Base-by-base conservation (phyloP, 805 yeast genomes). In the Kodamaea neixiangensis region DNA sequence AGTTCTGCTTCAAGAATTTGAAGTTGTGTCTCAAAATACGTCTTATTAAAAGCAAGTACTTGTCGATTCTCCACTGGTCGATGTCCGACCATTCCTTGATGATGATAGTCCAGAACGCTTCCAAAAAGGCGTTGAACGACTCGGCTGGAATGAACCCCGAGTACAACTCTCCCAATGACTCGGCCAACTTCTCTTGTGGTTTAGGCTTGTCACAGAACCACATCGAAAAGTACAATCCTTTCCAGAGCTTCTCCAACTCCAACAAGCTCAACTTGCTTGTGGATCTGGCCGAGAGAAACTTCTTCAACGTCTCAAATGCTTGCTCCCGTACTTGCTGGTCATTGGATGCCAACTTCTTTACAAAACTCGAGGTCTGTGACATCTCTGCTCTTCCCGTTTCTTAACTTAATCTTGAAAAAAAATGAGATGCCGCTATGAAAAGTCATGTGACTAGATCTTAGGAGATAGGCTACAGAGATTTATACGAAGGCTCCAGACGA, bases 181-280 rank as follows among this genome's bases (percentile, higher is more conserved):
- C 79, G 2, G 97, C 96, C 35, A 94, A 73, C 52, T 85, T 73
- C 67, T 91, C 97, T 69, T 94, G 99, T 19, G 96, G 94, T 60
- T 87, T 78, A 21, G 97, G 96, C 63, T 92, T 82, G 67, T 94
- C 99, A 64, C 96, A 81, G 72, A 87, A 90, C 98, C 99, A 94
- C 96, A 94, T 89, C 9, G 96, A 82, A 64, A 78, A 94, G 69
- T 86, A 94, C 38, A 94, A 76, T n/a, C 98, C 99, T 69, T 89
- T 91, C 97, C 99, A 94, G 53, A 94, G 73, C 65, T 93, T 92
- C 58, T 87, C 87, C 55, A 83, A 75, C 48, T 90, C 94, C 37
- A 79, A 62, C 44, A 64, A 70, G 5, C 75, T 61, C 37, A 83
- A 67, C 35, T 78, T 72, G 58, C 52, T 68, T 25, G 75, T 65